Percentiles rank a stretch among this genome's conserved stretches.
Conservation (phyloP, 345 rosid genomes). For the Viola odorata region DNA sequence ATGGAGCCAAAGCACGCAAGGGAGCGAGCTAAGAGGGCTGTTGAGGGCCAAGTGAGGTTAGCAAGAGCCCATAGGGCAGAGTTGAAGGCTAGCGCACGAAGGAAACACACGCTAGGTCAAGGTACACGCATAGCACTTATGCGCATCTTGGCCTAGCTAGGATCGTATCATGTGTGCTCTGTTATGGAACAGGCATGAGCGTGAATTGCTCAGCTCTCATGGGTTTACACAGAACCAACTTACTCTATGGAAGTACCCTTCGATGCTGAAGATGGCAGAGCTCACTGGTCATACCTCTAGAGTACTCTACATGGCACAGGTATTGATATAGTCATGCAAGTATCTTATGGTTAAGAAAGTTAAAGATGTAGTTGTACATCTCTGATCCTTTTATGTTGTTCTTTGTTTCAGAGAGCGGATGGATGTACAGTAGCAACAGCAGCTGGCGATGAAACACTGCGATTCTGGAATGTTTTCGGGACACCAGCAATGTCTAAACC, state of each 20-base stretch:
- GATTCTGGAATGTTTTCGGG: slow-evolving; percentile 29
- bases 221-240: slow-evolving; percentile 42
- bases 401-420: slow-evolving; percentile 17
- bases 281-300: slow-evolving; percentile 39
- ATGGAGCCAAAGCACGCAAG: no score
- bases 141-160: no score
- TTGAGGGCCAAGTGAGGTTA: no score
- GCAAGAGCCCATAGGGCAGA: no score
- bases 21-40: no score
- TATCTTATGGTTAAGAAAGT: no score
- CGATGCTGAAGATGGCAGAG: slow-evolving; percentile 44
- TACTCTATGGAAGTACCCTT: slow-evolving; percentile 42
- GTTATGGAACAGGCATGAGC: slow-evolving; percentile 42
- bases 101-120: no score
- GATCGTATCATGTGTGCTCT: slow-evolving; percentile 20
- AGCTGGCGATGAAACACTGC: slow-evolving; percentile 22
- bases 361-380: background rate
- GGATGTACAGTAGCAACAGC: slow-evolving; percentile 29
- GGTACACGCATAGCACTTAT: no score
- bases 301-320: slow-evolving; percentile 18
- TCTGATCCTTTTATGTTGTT: background rate
- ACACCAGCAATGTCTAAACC: slow-evolving; percentile 9
- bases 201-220: slow-evolving; percentile 43
- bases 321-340: background rate
- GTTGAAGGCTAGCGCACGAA: no score